Base-by-base conservation (phyloP, 2,329 filamentous ascomycete species). In the Meredithiella fracta region DNA sequence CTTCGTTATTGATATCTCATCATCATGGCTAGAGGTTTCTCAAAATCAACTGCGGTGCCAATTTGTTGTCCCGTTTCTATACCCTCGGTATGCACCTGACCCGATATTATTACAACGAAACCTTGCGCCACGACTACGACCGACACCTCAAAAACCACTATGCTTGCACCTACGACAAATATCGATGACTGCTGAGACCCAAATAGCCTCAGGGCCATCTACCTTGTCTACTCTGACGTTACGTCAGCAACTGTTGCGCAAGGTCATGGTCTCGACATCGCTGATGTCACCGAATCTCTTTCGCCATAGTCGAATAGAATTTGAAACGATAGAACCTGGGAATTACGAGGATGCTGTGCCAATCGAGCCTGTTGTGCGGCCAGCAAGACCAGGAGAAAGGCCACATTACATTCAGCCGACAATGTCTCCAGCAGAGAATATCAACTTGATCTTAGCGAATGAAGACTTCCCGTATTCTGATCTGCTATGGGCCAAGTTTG, bases 391-490 rank as follows among this genome's bases (percentile, higher is more conserved):
- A 14, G 57, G 51, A 17, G 52, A 58, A 34, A 51, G 20, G 22
- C 57, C 57, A 14, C 57, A 58, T 22, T 58, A 58, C 31, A 22
- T 58, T 49, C 31, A 53, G 2, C 31, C 25, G 2, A 38, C 26
- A 1, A 58, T 58, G 57, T 17, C 50, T 2, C 26, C 50, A 1
- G 22, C 37, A 1, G 22, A 51, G n/a, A 29, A 58, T 7, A 42
- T 58, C 29, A 42, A 42, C 26, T 31, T 42, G 8, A 53, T 58
- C n/a, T 42, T 58, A 20, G 37, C 51, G 22, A 47, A 53, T 17
- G 57, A 58, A 44, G 57, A 58, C 42, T 58, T 56, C 23, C 34
- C 52, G 17, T 58, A 58, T 42, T 55, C 57, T 1, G 58, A 59
- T 38, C 40, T 54, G 14, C n/a, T 56, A 4, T 59, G 58, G 58